Conservation (phyloP, 148 eudicot species). For the Camellia sinensis region DNA sequence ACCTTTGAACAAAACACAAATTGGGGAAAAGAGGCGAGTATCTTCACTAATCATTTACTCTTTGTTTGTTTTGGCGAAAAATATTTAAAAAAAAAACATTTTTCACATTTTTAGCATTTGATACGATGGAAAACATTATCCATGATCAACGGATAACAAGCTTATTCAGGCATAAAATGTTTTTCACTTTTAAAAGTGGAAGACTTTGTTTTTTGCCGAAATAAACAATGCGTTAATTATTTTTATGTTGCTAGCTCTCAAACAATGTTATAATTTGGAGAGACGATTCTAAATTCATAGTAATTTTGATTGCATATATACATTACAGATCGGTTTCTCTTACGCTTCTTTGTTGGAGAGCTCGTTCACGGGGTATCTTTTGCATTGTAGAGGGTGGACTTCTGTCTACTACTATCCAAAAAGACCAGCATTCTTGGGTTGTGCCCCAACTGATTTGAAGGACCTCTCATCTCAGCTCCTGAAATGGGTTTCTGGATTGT, state of each 20-base stretch:
- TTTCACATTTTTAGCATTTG: too few relatives aligned
- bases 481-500: slow-evolving; percentile 11
- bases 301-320: too few relatives aligned
- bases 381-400: slow-evolving; percentile 15
- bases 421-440: slow-evolving; percentile 18
- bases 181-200: too few relatives aligned
- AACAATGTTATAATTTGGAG: neutral
- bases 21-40: slow-evolving; percentile 17
- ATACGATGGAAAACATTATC: too few relatives aligned
- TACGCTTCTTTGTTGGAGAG: slow-evolving; percentile 17
- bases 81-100: too few relatives aligned
- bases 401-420: slow-evolving; percentile 18
- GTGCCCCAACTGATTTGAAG: slow-evolving; percentile 9
- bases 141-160: too few relatives aligned
- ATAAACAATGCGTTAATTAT: too few relatives aligned
- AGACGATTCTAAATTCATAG: neutral
- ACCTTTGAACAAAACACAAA: slow-evolving; percentile 11
- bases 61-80: neutral
- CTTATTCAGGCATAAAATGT: too few relatives aligned
- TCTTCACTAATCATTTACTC: neutral
- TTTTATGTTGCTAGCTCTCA: neutral
- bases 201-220: too few relatives aligned
- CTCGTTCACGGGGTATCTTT: slow-evolving; percentile 11
- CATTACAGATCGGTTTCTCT: slow-evolving; percentile 13
- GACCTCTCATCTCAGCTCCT: neutral